Evolutionary conservation across 140 eudicot genomes (phyloP).

Genomic region (Anethum foeniculum): DNA sequence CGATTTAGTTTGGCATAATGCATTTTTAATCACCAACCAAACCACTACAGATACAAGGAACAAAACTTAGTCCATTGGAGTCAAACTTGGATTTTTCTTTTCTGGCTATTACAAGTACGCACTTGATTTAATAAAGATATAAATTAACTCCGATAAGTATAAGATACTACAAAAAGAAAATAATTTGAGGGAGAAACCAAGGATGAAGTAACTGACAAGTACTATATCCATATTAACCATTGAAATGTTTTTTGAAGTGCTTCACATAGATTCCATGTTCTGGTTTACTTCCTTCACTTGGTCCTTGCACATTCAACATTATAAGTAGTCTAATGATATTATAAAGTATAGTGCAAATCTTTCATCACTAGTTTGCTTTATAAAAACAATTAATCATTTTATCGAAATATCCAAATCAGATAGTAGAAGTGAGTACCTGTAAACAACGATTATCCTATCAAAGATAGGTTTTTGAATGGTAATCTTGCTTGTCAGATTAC

Average conservation of each 20-base stretch:
- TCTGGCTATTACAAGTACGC: constrained; percentile 55
- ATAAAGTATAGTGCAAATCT: not conserved
- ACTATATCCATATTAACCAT: constrained; percentile 99
- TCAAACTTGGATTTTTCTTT: constrained; percentile 92
- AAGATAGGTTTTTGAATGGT: constrained; percentile 96
- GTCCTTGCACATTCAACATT: constrained; percentile 36
- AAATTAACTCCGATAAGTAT: not conserved
- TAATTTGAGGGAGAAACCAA: not conserved
- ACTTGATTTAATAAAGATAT: not conserved
- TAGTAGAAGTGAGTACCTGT: constrained; percentile 52
- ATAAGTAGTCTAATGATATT: not conserved
- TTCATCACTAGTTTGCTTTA: not conserved
- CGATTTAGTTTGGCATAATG: not conserved
- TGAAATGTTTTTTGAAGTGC: constrained; percentile 88
- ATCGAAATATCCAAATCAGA: not conserved
- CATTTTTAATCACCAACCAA: constrained; percentile 48
- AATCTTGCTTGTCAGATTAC: constrained; percentile 56
- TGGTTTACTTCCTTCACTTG: constrained; percentile 35
- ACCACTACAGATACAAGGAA: constrained; percentile 78
- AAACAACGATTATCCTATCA: constrained; percentile 88
- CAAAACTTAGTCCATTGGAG: constrained; percentile 98
- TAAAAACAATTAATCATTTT: not conserved
- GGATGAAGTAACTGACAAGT: constrained; percentile 40
- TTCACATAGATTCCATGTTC: constrained; percentile 87
- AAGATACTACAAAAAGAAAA: constrained; percentile 3